phyloP scores from a whole-genome alignment of 257 asterid species.

The Misopates orontium region DNA sequence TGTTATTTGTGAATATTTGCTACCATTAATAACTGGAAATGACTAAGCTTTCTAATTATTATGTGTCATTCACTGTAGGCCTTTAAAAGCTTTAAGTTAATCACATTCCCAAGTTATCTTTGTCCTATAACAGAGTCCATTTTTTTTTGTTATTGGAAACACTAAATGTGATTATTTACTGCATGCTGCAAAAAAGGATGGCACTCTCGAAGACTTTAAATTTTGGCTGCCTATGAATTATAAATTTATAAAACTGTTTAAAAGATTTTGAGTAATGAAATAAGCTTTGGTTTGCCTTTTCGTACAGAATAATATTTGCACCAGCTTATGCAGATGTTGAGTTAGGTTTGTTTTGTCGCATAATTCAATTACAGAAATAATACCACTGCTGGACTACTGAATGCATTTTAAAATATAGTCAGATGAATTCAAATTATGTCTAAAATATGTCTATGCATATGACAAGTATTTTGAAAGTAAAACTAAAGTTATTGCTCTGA shows the following conservation, averaged over 20 bases:
- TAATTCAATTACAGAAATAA: too few species aligned
- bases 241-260: too few species aligned
- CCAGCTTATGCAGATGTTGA: too few species aligned
- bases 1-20: slow-evolving; percentile 9
- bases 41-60: background rate
- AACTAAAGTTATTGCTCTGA: background rate
- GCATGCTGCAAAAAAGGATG: slow-evolving; percentile 9
- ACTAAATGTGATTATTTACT: slow-evolving; percentile 1
- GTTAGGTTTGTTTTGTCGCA: too few species aligned
- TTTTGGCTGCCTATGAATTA: too few species aligned
- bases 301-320: too few species aligned
- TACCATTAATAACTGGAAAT: slow-evolving; percentile 14
- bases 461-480: background rate
- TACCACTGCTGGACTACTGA: background rate
- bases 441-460: too few species aligned
- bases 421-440: background rate
- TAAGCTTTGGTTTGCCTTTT: too few species aligned
- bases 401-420: background rate
- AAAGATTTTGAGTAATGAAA: too few species aligned
- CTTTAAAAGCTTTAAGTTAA: background rate
- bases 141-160: slow-evolving; percentile 12
- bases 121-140: background rate
- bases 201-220: too few species aligned
- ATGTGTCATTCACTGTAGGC: background rate
- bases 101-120: slow-evolving; percentile 7